Conservation (phyloP, 225 moss, liverwort and hornwort species). For the Sphagnum tenellum region DNA sequence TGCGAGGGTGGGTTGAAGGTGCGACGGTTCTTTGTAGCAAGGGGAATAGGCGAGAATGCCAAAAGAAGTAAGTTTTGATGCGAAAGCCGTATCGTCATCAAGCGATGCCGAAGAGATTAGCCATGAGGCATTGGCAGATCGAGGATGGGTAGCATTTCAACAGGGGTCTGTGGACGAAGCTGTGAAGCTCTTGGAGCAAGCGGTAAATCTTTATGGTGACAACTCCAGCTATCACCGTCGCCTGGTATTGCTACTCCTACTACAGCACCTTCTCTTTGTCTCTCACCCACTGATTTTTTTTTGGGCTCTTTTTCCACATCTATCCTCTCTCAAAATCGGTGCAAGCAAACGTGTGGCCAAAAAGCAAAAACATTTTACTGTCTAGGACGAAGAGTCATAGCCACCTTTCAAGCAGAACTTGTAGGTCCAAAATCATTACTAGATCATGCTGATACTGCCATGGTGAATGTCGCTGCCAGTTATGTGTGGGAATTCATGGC, state of each 20-base stretch:
- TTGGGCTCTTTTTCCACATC: too few relatives aligned
- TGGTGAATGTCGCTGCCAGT: too few relatives aligned
- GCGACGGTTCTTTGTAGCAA: neutral
- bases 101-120: constrained; percentile 30
- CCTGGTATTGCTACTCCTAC: constrained; percentile 49
- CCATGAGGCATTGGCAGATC: constrained; percentile 94
- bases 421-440: too few relatives aligned
- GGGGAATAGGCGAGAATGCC: constrained; percentile 17
- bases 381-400: too few relatives aligned
- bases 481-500: neutral
- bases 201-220: constrained; percentile 58
- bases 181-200: constrained; percentile 59
- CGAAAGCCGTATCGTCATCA: constrained; percentile 22
- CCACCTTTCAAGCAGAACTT: neutral
- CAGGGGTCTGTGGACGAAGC: constrained; percentile 48
- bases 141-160: constrained; percentile 75
- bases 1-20: too few relatives aligned
- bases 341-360: too few relatives aligned
- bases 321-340: too few relatives aligned
- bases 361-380: too few relatives aligned
- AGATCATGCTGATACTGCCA: neutral
- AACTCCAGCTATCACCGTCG: constrained; percentile 76
- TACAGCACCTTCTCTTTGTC: neutral
- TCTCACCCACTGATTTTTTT: too few relatives aligned
- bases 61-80: constrained; percentile 49